Evolutionary conservation across 441 rosid genomes (phyloP).

Genomic region (Pelargonium fulgidum): DNA sequence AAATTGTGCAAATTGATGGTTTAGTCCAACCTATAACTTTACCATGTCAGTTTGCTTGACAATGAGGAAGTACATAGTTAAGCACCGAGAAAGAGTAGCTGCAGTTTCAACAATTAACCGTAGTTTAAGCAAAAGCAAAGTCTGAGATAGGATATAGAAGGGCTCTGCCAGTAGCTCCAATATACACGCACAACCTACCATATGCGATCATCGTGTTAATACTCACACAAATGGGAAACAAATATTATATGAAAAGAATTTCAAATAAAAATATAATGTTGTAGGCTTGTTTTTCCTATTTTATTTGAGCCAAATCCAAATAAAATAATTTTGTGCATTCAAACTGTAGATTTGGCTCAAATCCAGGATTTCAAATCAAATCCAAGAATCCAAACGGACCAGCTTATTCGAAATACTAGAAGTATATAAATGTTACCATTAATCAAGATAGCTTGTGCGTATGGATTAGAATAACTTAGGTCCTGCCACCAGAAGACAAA

Average conservation of each 20-base stretch:
- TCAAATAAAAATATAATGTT: no score
- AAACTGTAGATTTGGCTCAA: no score
- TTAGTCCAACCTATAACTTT: conserved; percentile 16
- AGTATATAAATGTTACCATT: conserved; percentile 42
- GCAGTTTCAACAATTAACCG: conserved; percentile 75
- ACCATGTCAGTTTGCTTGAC: conserved; percentile 57
- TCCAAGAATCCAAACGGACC: no score
- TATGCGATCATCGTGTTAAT: conserved; percentile 6
- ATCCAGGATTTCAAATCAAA: no score
- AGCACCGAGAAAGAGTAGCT: conserved; percentile 72
- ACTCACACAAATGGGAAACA: not conserved
- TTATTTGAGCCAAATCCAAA: no score
- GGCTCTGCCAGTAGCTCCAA: conserved; percentile 92
- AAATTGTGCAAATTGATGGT: not conserved
- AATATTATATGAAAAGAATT: not conserved
- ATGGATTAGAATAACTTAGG: conserved; percentile 46
- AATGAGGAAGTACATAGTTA: conserved; percentile 62
- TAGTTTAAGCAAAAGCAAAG: conserved; percentile 56
- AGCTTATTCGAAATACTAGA: conserved; percentile 10
- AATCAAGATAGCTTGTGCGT: conserved; percentile 71
- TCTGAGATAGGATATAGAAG: conserved; percentile 77
- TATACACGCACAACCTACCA: conserved; percentile 74
- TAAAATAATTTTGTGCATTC: no score
- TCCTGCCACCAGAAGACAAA: conserved; percentile 88
- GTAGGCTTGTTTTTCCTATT: no score